A percentile compares a stretch with the other conserved stretches of the same genome.
Evolutionary conservation across 2,329 filamentous ascomycete species (phyloP).

Genomic region (Pseudogymnoascus destructans): DNA sequence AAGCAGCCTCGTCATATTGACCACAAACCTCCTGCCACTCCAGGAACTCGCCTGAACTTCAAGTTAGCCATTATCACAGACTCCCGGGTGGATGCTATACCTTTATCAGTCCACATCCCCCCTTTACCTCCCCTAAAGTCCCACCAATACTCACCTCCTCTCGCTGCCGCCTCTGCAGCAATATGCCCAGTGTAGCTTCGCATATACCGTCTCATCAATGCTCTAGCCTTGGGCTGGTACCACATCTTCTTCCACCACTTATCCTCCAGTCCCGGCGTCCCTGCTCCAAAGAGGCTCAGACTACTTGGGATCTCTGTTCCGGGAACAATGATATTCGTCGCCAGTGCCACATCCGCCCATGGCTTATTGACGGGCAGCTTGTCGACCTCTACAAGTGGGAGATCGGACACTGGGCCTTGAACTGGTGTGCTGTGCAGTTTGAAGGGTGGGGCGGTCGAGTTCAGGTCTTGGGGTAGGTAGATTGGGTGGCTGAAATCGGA

Average conservation of each 20-base stretch:
- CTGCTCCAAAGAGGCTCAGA: slow-evolving; percentile 7
- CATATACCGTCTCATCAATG: slow-evolving; percentile 36
- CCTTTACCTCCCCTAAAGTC: slow-evolving; percentile 38
- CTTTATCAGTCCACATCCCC: slow-evolving; percentile 39
- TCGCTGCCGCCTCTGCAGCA: slow-evolving; percentile 31
- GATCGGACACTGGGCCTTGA: not conserved
- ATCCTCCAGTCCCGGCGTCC: slow-evolving; percentile 13
- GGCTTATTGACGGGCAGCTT: slow-evolving; percentile 9
- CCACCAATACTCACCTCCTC: slow-evolving; percentile 35
- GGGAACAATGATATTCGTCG: slow-evolving; percentile 12
- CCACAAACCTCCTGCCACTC: slow-evolving; percentile 35
- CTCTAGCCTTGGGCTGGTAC: slow-evolving; percentile 35
- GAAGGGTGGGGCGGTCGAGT: slow-evolving; percentile 11
- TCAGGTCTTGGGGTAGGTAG: slow-evolving; percentile 14
- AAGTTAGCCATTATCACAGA: not conserved
- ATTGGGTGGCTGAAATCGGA: slow-evolving; percentile 12
- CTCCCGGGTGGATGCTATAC: slow-evolving; percentile 11
- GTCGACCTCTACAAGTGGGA: slow-evolving; percentile 12
- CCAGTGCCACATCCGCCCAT: slow-evolving; percentile 12
- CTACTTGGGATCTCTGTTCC: slow-evolving; percentile 9
- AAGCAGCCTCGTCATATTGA: slow-evolving; percentile 32
- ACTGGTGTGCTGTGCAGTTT: slow-evolving; percentile 1
- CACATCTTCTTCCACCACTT: slow-evolving; percentile 35
- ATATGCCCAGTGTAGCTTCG: slow-evolving; percentile 31
- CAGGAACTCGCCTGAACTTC: slow-evolving; percentile 30